A percentile compares a stretch with the other conserved stretches of the same genome.
Conservation (phyloP, 768 basidiomycete species). For the Zangia roseola region DNA sequence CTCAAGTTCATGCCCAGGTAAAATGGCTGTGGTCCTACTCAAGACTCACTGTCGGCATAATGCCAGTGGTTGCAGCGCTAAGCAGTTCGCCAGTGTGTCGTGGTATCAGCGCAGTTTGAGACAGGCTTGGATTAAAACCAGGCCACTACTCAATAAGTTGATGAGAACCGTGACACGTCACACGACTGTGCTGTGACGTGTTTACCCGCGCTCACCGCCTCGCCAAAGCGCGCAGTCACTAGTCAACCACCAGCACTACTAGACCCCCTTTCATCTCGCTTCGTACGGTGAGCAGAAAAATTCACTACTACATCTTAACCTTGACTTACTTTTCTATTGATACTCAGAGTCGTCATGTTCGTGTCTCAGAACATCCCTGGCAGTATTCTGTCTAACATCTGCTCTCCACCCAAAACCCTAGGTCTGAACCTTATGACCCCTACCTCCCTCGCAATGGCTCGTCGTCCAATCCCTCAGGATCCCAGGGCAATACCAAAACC, state of each 20-base stretch:
- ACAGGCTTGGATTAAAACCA: too few species aligned
- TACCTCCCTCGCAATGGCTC: constrained; percentile 88
- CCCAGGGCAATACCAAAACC: constrained; percentile 71
- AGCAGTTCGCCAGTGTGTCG: too few species aligned
- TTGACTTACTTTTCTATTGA: neutral
- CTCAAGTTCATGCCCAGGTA: too few species aligned
- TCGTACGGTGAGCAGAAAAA: constrained; percentile 20
- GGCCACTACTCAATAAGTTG: too few species aligned
- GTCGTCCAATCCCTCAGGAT: constrained; percentile 51
- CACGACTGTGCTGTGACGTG: constrained; percentile 11
- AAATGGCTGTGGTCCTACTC: too few species aligned
- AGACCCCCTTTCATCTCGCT: constrained; percentile 15
- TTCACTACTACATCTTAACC: neutral
- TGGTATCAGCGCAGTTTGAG: too few species aligned
- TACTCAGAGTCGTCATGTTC: constrained; percentile 24
- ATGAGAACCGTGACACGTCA: constrained; percentile 26
- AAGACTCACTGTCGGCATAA: too few species aligned
- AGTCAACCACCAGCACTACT: constrained; percentile 12
- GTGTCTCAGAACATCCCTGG: constrained; percentile 14
- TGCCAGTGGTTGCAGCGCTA: too few species aligned
- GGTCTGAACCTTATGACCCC: constrained; percentile 99
- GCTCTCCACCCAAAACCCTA: constrained; percentile 32
- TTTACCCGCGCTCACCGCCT: constrained; percentile 12
- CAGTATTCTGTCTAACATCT: constrained; percentile 2
- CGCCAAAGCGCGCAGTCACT: constrained; percentile 18